Evolutionary conservation across 1,284 basidiomycete genomes (phyloP).

Genomic region (Mycena sp.): DNA sequence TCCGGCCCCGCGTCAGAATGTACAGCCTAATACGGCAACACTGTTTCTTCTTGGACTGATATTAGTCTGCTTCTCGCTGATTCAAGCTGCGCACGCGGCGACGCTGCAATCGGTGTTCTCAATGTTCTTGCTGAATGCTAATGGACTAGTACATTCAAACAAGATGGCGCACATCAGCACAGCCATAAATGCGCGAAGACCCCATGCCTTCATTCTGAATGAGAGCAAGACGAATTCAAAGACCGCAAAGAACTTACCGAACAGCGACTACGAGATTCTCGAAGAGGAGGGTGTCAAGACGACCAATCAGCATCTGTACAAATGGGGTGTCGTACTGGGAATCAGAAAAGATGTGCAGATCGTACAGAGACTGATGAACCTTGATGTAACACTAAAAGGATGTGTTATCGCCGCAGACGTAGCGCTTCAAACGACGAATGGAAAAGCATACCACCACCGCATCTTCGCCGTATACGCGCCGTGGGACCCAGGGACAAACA

Average conservation of each 20-base stretch:
- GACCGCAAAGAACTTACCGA: neutral
- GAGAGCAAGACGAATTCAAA: neutral
- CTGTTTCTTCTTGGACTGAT: neutral
- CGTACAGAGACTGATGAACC: neutral
- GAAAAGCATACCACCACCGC: conserved; percentile 23
- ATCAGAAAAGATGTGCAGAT: conserved; percentile 7
- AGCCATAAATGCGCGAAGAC: neutral
- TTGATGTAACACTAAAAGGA: neutral
- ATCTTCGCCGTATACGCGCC: conserved; percentile 33
- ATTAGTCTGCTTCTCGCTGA: neutral
- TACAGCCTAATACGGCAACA: too few relatives aligned
- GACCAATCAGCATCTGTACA: too few relatives aligned
- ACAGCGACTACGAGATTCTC: neutral
- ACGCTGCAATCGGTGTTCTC: neutral
- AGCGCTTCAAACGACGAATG: conserved; percentile 13
- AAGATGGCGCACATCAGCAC: neutral
- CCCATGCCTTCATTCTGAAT: neutral
- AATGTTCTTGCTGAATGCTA: neutral
- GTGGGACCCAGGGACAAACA: conserved; percentile 30
- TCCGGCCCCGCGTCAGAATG: too few relatives aligned
- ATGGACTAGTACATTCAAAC: neutral
- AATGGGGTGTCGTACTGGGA: conserved; percentile 23
- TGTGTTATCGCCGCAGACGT: neutral
- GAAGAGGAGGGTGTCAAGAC: neutral
- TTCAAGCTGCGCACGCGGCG: neutral